Percentiles rank a stretch among this genome's conserved stretches.
Conservation (phyloP, 83 land plant species). For the Picea mariana region DNA sequence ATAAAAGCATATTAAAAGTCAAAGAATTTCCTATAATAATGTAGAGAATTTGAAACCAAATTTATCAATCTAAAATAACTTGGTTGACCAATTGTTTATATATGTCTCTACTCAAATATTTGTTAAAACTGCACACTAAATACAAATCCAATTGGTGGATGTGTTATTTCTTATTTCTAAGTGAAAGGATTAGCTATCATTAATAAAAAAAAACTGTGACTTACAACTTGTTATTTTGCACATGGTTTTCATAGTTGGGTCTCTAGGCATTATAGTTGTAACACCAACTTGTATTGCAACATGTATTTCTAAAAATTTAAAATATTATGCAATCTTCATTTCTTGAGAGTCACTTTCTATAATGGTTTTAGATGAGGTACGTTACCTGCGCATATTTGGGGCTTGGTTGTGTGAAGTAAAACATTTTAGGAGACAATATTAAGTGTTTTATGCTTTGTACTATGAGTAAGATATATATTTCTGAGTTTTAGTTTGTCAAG, state of each 20-base stretch:
- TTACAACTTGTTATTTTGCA: constrained; percentile 22
- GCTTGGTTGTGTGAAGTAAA: too few relatives aligned
- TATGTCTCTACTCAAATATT: too few relatives aligned
- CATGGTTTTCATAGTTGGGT: constrained; percentile 65
- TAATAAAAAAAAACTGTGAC: neutral
- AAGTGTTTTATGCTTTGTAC: too few relatives aligned
- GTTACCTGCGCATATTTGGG: too few relatives aligned
- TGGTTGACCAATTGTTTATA: neutral
- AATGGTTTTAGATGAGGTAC: constrained; percentile 91
- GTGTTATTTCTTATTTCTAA: neutral
- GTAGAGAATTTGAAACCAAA: neutral
- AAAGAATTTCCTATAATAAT: neutral
- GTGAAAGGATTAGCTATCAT: neutral
- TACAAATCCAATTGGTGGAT: neutral
- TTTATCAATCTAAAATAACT: neutral
- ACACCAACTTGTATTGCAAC: constrained; percentile 87
- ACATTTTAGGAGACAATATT: too few relatives aligned
- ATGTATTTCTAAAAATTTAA: constrained; percentile 62
- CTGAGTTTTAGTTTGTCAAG: too few relatives aligned
- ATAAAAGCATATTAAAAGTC: neutral
- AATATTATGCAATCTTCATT: constrained; percentile 39
- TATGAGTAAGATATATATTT: too few relatives aligned
- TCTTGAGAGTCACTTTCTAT: constrained; percentile 56
- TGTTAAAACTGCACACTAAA: too few relatives aligned
- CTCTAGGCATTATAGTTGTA: constrained; percentile 76